Base-by-base conservation (phyloP, 1,139 yeast genomes). In the Yamadazyma oceani region DNA sequence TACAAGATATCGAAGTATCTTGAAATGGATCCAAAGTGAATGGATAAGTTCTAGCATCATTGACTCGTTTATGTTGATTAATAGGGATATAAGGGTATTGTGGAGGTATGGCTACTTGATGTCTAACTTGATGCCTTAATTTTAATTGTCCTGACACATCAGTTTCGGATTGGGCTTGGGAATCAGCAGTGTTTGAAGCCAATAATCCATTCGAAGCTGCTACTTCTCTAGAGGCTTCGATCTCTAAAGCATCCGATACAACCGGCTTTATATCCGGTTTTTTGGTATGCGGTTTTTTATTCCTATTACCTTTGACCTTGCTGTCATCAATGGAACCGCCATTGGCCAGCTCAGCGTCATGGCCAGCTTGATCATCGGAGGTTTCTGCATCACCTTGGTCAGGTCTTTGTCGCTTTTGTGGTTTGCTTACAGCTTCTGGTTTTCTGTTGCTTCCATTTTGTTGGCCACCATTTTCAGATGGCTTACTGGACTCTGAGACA, bases 41-140 rank as follows among this genome's bases (percentile, higher is more conserved):
- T 0, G 97, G 97, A 64, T 94, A 92, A 0, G 82, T 79, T 48
- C 97, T 73, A 2, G 97, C 98, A 51, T 84, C 86, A 25, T 75
- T 68, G 17, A 49, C 49, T 54, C 90, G 75, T 55, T 80, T 82
- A 60, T 92, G 97, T 48, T 88, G 84, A 31, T 92, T 83, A 49
- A 92, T 88, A 13, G 97, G 97, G 10, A 72, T 69, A 57, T 92
- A 92, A 36, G 92, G 85, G 55, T 82, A 92, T 43, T 84, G 85
- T 4, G 95, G 94, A 1, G 98, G 98, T 25, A 92, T 74, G 2
- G 97, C 97, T 11, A 92, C 98, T 62, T 92, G 97, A 65, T 92
- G 98, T 61, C 97, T 82, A 39, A 92, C 96, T 60, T 89, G 97
- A 68, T 90, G 97, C 45, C 82, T 80, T 45, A 90, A 70, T 57